phyloP scores from a whole-genome alignment of 2,329 filamentous ascomycete species.

The Trichoderma asperellum region DNA sequence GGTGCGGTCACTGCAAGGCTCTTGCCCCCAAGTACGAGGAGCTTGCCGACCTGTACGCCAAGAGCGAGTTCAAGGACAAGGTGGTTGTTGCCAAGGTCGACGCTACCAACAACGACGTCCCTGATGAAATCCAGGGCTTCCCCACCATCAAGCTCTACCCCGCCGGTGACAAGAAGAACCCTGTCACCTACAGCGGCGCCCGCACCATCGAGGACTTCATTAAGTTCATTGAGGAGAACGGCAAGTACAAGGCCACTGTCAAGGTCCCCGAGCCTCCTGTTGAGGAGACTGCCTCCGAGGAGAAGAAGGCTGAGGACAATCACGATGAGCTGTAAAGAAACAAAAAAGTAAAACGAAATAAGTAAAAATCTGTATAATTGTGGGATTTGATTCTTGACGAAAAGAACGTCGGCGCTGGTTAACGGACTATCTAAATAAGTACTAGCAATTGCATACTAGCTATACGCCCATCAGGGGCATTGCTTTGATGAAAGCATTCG shows the following conservation, averaged over 20 bases:
- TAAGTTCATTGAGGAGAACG: slow-evolving; percentile 92
- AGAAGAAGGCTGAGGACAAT: slow-evolving; percentile 68
- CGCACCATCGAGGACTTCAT: slow-evolving; percentile 91
- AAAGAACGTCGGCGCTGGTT: slow-evolving; percentile 41
- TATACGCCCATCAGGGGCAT: slow-evolving; percentile 36
- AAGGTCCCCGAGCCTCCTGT: slow-evolving; percentile 54
- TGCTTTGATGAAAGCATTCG: slow-evolving; percentile 29
- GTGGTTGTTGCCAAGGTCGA: slow-evolving; percentile 97
- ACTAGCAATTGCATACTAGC: slow-evolving; percentile 35
- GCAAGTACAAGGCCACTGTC: slow-evolving; percentile 80
- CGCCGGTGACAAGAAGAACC: slow-evolving; percentile 82
- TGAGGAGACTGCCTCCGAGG: slow-evolving; percentile 56
- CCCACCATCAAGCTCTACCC: slow-evolving; percentile 98
- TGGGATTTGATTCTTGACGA: slow-evolving; percentile 41
- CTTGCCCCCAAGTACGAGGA: slow-evolving; percentile 97
- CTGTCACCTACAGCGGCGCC: slow-evolving; percentile 83
- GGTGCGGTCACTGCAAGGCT: slow-evolving; percentile 99
- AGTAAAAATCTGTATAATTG: slow-evolving; percentile 36
- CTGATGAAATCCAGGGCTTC: slow-evolving; percentile 96
- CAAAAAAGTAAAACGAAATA: slow-evolving; percentile 32
- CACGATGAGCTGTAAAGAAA: slow-evolving; percentile 77
- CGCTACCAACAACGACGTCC: slow-evolving; percentile 93
- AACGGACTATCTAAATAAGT: slow-evolving; percentile 32
- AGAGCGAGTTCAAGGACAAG: slow-evolving; percentile 78
- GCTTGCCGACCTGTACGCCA: slow-evolving; percentile 75